phyloP scores from a whole-genome alignment of 306 rosid species.

The Quercus berberidifolia region DNA sequence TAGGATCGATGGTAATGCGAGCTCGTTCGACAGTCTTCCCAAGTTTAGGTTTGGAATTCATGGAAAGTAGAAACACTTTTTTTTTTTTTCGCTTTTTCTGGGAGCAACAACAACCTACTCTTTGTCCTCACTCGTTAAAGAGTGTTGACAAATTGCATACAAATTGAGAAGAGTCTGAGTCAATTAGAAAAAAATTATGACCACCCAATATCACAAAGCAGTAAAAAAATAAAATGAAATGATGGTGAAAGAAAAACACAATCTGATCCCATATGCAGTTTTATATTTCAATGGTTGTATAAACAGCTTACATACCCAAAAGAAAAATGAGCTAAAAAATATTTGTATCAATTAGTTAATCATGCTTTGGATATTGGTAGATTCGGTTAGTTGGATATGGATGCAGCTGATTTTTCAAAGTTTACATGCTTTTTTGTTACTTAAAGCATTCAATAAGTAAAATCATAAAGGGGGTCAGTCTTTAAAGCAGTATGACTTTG shows the following conservation, averaged over 20 bases:
- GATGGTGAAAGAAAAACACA: neutral
- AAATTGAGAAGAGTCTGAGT: slow-evolving; percentile 13
- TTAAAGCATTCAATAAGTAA: no score
- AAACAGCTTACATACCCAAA: neutral
- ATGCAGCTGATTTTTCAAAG: neutral
- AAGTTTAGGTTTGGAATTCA: slow-evolving; percentile 38
- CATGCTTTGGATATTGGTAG: neutral
- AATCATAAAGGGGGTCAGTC: no score
- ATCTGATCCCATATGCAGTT: neutral
- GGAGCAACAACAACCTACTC: slow-evolving; percentile 34
- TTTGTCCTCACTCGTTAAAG: slow-evolving; percentile 29
- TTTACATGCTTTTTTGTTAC: no score
- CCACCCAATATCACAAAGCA: neutral
- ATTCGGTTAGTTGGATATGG: neutral
- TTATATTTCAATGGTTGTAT: neutral
- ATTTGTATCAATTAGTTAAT: neutral
- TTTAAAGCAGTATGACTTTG: no score
- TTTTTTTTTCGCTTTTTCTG: slow-evolving; percentile 5
- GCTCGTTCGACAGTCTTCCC: slow-evolving; percentile 17
- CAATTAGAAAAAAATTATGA: slow-evolving; percentile 1
- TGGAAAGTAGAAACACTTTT: slow-evolving; percentile 11
- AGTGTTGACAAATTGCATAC: slow-evolving; percentile 21
- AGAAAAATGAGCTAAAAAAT: neutral
- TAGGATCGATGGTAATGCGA: no score
- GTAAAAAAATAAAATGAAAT: neutral